Evolutionary conservation across 1,284 basidiomycete genomes (phyloP).

Genomic region (Neotropicomus parvogracilis): DNA sequence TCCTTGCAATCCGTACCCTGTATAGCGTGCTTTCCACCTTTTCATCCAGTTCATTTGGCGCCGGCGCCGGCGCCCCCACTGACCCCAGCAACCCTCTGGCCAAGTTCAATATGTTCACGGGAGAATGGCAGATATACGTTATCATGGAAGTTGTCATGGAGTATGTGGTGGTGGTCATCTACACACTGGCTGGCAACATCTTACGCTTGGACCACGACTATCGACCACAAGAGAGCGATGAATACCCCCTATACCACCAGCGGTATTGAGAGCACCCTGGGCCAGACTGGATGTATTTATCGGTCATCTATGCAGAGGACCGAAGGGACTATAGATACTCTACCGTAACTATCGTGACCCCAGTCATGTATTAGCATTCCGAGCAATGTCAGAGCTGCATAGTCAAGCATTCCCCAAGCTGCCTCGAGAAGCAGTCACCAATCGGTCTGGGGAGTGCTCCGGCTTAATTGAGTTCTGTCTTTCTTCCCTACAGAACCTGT

Average conservation of each 20-base stretch:
- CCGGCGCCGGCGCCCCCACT: not conserved
- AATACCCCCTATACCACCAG: constrained; percentile 27
- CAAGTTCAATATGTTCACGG: constrained; percentile 51
- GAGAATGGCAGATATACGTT: constrained; percentile 53
- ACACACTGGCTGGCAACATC: constrained; percentile 39
- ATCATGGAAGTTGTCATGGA: constrained; percentile 58
- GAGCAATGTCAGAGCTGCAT: constrained; percentile 57
- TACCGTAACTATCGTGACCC: not conserved
- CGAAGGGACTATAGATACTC: not conserved
- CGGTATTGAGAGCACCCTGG: constrained; percentile 22
- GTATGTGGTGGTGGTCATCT: constrained; percentile 47
- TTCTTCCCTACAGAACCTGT: constrained; percentile 40
- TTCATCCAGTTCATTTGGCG: constrained; percentile 43
- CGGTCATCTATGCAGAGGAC: too few species aligned
- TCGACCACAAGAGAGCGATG: constrained; percentile 29
- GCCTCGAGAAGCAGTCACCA: constrained; percentile 38
- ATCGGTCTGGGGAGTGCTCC: constrained; percentile 56
- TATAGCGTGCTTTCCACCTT: constrained; percentile 50
- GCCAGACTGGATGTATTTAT: too few species aligned
- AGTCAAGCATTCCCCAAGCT: constrained; percentile 69
- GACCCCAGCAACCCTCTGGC: constrained; percentile 32
- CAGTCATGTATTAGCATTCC: not conserved
- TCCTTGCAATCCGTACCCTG: constrained; percentile 51
- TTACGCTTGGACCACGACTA: constrained; percentile 36
- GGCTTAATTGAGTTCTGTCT: constrained; percentile 72